Evolutionary conservation across 208 protist genomes (phyloP), one percentile per base, ranked within the genome.

Genomic region (Leishmania guyanensis): DNA sequence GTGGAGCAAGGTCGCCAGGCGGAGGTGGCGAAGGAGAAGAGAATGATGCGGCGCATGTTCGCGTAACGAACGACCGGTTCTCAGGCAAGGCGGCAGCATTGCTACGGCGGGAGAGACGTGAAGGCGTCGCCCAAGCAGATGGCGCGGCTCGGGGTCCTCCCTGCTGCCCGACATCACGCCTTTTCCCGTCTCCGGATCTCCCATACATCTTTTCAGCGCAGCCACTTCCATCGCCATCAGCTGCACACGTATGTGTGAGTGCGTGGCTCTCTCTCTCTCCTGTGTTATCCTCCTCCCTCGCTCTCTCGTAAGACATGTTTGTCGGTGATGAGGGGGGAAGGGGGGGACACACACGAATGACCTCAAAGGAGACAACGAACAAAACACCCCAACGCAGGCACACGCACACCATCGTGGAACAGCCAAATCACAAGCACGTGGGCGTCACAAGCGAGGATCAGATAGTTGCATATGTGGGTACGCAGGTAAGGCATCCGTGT

Each of bases 1-100:
- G 84, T 91, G 29, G 62, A 53, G 39, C 17, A 50, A n/a, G 84
- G 83, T 2, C 83, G 75, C 4, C 56, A 83, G 72, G 68, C 46
- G 36, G 84, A 83, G 39, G 62, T 65, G 0, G 58, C 68, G 62
- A 80, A 77, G 62, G 82, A 94, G 68, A 88, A 86, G 65, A 85
- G 86, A 53, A 92, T 93, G 89, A 91, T 83, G 75, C 75, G 79
- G 58, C 90, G 85, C 51, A 96, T 96, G 92, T 96, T 96, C 75
- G 20, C 80, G 22, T 85, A 54, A 82, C 71, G 50, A n/a, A 12
- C 8, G 68, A 33, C 20, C 10, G 17, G 43, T 72, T 5, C 17
- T 3, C 58, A 64, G 58, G 0, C 14, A 2, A 3, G 2, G 26
- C 2, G 58, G 58, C 1, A 14, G 29, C 51, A 0, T 16, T 54